Conservation (phyloP, 2,329 filamentous ascomycete genomes). For the Colletotrichum nymphaeae region DNA sequence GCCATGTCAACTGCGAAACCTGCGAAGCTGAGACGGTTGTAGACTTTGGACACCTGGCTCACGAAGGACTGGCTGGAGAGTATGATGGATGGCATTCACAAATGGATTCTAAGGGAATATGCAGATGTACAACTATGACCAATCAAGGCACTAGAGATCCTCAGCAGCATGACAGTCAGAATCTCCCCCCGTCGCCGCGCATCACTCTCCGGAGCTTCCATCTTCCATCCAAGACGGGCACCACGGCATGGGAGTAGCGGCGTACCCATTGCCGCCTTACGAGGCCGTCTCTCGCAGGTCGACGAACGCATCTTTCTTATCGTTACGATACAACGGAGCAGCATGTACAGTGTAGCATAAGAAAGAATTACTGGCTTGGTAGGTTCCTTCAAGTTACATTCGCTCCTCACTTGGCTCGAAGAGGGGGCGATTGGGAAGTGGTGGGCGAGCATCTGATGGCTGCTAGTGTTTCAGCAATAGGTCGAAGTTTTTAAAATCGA, state of each 20-base stretch:
- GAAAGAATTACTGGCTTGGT: no score
- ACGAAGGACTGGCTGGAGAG: not conserved
- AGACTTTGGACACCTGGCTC: not conserved
- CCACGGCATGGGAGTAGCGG: not conserved
- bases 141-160: constrained; percentile 23
- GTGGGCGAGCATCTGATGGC: not conserved
- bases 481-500: not conserved
- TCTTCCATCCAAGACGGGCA: no score
- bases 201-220: no score
- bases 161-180: constrained; percentile 39
- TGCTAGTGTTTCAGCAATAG: not conserved
- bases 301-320: no score
- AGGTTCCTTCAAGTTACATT: not conserved
- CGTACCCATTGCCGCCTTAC: no score
- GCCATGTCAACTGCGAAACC: no score
- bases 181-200: not conserved
- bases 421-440: no score
- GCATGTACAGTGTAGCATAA: no score
- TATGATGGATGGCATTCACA: not conserved
- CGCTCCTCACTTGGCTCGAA: not conserved
- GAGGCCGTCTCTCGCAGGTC: not conserved
- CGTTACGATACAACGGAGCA: no score
- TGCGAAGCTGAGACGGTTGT: no score
- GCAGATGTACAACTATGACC: no score
- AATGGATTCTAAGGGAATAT: no score